phyloP scores from a whole-genome alignment of 1,284 basidiomycete species.

The Bjerkandera adusta region DNA sequence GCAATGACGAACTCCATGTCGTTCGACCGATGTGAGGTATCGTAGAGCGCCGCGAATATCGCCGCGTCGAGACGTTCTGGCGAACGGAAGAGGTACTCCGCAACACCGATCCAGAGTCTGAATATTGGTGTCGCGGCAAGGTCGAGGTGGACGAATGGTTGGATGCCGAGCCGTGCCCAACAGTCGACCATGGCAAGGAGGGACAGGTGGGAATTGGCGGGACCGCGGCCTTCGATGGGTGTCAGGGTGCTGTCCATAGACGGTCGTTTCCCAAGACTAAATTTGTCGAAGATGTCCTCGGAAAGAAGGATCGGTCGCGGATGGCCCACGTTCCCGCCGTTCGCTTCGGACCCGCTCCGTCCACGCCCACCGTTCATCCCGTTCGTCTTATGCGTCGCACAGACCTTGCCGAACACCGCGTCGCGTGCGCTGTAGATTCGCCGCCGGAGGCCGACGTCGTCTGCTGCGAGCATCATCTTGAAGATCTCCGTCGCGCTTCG shows the following conservation, averaged over 20 bases:
- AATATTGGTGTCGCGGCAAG: constrained; percentile 97
- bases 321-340: constrained; percentile 29
- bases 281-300: constrained; percentile 86
- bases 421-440: constrained; percentile 79
- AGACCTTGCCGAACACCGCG: constrained; percentile 76
- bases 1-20: constrained; percentile 96
- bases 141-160: constrained; percentile 90
- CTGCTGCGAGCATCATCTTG: constrained; percentile 92
- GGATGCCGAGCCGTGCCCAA: constrained; percentile 87
- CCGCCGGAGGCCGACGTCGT: constrained; percentile 61
- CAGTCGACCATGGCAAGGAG: constrained; percentile 99
- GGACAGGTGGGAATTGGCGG: constrained; percentile 89
- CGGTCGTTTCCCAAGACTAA: constrained; percentile 66
- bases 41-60: constrained; percentile 75
- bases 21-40: constrained; percentile 83
- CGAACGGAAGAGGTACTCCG: constrained; percentile 90
- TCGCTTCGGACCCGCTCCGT: too few species aligned
- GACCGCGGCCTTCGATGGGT: constrained; percentile 22
- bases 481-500: constrained; percentile 86
- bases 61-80: constrained; percentile 63
- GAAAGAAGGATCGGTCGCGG: constrained; percentile 79
- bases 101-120: constrained; percentile 95
- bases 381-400: too few species aligned
- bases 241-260: constrained; percentile 5
- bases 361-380: too few species aligned